Conservation (phyloP, 2,329 filamentous ascomycete species). For the Aspergillus phoenicis region DNA sequence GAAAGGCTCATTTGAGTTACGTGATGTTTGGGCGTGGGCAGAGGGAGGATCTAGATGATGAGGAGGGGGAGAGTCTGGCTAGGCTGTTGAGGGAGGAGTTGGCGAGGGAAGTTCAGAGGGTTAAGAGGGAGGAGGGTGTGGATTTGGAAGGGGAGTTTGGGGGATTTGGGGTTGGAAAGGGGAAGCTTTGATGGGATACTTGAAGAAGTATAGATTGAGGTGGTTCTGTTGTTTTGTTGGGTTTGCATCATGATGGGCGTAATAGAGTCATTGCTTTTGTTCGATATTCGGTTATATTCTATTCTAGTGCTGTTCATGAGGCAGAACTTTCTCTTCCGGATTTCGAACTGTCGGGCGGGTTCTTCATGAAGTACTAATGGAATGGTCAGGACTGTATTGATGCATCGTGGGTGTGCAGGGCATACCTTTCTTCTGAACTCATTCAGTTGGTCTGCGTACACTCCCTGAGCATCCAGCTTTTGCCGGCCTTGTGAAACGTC, state of each 20-base stretch:
- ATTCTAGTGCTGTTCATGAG: constrained; percentile 3
- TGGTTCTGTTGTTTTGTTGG: not conserved
- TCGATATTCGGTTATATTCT: not conserved
- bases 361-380: constrained; percentile 22
- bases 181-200: constrained; percentile 21
- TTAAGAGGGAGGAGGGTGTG: constrained; percentile 41
- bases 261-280: not conserved
- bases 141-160: constrained; percentile 33
- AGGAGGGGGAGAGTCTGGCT: constrained; percentile 45
- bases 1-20: constrained; percentile 34
- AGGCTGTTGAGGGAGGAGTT: constrained; percentile 41
- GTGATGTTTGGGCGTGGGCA: constrained; percentile 52
- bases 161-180: constrained; percentile 10
- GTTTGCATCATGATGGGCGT: too few species aligned
- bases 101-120: constrained; percentile 38
- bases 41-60: constrained; percentile 51
- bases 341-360: not conserved
- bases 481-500: constrained; percentile 37
- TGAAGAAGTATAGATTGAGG: not conserved
- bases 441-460: constrained; percentile 68
- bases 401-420: too few species aligned
- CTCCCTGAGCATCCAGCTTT: constrained; percentile 41
- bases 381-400: not conserved
- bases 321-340: constrained; percentile 10
- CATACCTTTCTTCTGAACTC: constrained; percentile 60